Percentiles rank a stretch among this genome's conserved stretches.
These are phyloP conservation scores for Phoma sp. DNA, from an alignment of 2,329 filamentous ascomycete species.

Conservation along the genomic window DNA sequence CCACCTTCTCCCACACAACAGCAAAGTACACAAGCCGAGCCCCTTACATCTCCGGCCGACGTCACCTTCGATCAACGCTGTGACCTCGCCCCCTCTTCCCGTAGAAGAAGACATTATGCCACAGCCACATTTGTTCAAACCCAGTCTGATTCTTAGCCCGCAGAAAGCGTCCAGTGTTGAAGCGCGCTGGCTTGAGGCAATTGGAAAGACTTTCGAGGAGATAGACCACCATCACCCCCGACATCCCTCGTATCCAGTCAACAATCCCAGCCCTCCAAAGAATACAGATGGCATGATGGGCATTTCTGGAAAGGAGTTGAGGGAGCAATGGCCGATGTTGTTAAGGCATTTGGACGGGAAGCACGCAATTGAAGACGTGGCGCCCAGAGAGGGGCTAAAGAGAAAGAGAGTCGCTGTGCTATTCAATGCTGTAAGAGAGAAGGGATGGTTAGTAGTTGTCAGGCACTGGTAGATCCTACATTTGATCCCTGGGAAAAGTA, in stretches of 20 bases:
- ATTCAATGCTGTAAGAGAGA: slow-evolving; percentile 69
- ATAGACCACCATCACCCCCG: slow-evolving; percentile 43
- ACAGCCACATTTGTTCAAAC: slow-evolving; percentile 33
- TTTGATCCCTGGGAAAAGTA: background rate
- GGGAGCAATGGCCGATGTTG: slow-evolving; percentile 73
- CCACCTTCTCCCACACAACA: slow-evolving; percentile 25
- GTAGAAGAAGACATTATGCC: slow-evolving; percentile 22
- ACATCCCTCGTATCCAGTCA: slow-evolving; percentile 15
- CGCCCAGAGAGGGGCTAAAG: slow-evolving; percentile 84
- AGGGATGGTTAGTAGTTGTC: slow-evolving; percentile 62
- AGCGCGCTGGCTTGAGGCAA: slow-evolving; percentile 68
- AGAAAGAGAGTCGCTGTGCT: slow-evolving; percentile 67
- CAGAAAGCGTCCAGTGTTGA: slow-evolving; percentile 80
- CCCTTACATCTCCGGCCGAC: slow-evolving; percentile 42
- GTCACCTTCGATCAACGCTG: slow-evolving; percentile 31
- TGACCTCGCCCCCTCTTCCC: slow-evolving; percentile 27
- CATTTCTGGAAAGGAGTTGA: slow-evolving; percentile 49
- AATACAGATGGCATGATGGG: slow-evolving; percentile 22
- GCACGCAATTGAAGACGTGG: slow-evolving; percentile 83
- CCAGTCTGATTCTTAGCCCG: slow-evolving; percentile 69
- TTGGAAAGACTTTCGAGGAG: slow-evolving; percentile 41
- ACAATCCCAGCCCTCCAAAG: slow-evolving; percentile 33
- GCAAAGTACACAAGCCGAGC: slow-evolving; percentile 38
- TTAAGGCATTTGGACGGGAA: slow-evolving; percentile 88
- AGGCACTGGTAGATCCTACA: slow-evolving; percentile 45